Evolutionary conservation across 768 basidiomycete species (phyloP).

Genomic region (Pleurotus pulmonarius): DNA sequence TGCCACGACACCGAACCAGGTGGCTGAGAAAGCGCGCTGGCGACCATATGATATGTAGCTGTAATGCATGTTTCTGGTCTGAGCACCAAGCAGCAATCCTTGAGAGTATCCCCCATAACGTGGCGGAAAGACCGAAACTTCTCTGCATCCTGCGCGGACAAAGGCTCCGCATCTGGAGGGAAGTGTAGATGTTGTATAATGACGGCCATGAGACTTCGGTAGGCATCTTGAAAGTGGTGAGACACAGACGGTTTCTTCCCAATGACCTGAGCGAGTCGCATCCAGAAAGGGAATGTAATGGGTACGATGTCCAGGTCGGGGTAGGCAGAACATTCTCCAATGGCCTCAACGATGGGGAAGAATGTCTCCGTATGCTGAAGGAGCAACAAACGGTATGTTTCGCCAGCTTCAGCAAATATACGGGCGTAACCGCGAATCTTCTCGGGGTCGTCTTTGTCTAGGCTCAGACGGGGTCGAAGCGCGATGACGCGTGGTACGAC

Average conservation of each 20-base stretch:
- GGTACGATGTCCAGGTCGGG: slow-evolving; percentile 93
- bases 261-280: slow-evolving; percentile 88
- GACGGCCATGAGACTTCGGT: slow-evolving; percentile 76
- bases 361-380: slow-evolving; percentile 89
- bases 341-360: slow-evolving; percentile 92
- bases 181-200: slow-evolving; percentile 92
- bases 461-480: slow-evolving; percentile 58
- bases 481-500: slow-evolving; percentile 85
- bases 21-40: slow-evolving; percentile 61
- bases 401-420: slow-evolving; percentile 95
- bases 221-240: slow-evolving; percentile 79
- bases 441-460: slow-evolving; percentile 74
- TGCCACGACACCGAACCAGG: slow-evolving; percentile 77
- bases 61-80: slow-evolving; percentile 82
- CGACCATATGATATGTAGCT: slow-evolving; percentile 78
- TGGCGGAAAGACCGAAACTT: slow-evolving; percentile 94
- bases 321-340: slow-evolving; percentile 90
- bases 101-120: slow-evolving; percentile 98
- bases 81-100: slow-evolving; percentile 95
- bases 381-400: slow-evolving; percentile 87
- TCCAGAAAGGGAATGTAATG: slow-evolving; percentile 99
- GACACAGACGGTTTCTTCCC: slow-evolving; percentile 71
- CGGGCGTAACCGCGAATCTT: slow-evolving; percentile 86
- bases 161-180: slow-evolving; percentile 61
- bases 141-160: slow-evolving; percentile 84